A percentile compares a stretch with the other conserved stretches of the same genome.
phyloP scores from a whole-genome alignment of 352 stramenopile genomes.

The Pythium grandisporangium region DNA sequence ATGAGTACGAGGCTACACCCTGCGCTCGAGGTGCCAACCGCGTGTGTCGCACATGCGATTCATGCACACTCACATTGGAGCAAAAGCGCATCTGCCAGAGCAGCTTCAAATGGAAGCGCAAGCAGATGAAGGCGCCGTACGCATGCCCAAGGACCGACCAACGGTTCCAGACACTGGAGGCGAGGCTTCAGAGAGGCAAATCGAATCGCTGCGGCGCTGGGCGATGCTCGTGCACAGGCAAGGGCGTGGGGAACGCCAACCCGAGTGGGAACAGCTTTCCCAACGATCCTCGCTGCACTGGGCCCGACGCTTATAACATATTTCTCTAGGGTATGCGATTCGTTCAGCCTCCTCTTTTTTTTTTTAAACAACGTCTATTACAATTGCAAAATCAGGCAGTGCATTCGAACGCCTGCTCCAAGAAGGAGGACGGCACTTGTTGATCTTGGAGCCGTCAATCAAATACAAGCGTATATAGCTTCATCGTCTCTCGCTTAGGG shows the following conservation, averaged over 20 bases:
- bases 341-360: too few relatives aligned
- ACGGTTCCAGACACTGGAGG: constrained; percentile 51
- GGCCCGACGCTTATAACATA: constrained; percentile 56
- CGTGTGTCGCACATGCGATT: constrained; percentile 68
- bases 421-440: too few relatives aligned
- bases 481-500: background rate
- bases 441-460: too few relatives aligned
- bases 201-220: constrained; percentile 65
- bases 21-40: constrained; percentile 44
- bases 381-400: too few relatives aligned
- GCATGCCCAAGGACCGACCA: constrained; percentile 45
- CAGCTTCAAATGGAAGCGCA: constrained; percentile 50
- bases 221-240: constrained; percentile 60
- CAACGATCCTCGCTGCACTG: constrained; percentile 51
- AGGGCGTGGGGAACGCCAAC: constrained; percentile 61
- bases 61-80: constrained; percentile 45
- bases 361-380: too few relatives aligned
- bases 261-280: constrained; percentile 64
- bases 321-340: too few relatives aligned
- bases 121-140: constrained; percentile 59
- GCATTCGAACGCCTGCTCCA: too few relatives aligned
- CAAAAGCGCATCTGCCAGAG: constrained; percentile 42
- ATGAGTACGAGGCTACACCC: constrained; percentile 60
- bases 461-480: background rate
- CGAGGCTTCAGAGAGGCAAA: constrained; percentile 48